phyloP scores from a whole-genome alignment of 2,329 filamentous ascomycete genomes.

The Fusarium sp. region DNA sequence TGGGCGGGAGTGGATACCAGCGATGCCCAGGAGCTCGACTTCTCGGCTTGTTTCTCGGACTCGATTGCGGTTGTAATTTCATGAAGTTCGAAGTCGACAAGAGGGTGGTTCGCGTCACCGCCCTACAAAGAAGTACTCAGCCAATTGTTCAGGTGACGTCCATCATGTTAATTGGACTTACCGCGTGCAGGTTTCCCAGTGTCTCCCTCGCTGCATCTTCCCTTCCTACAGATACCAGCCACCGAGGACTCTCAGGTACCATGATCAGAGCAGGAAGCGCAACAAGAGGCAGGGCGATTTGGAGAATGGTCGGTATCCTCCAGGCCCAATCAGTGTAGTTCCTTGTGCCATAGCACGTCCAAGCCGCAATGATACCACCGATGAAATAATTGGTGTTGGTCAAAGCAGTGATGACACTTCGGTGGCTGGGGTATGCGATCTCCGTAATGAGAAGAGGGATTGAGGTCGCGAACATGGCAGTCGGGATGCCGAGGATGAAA shows the following conservation, averaged over 20 bases:
- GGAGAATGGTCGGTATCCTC: not conserved
- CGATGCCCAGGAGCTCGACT: slow-evolving; percentile 5
- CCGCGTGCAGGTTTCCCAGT: not conserved
- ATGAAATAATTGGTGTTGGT: slow-evolving; percentile 16
- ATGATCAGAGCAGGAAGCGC: slow-evolving; percentile 6
- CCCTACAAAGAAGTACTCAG: not conserved
- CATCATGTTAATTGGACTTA: not conserved
- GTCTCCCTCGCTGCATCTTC: not conserved
- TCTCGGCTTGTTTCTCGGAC: slow-evolving; percentile 5
- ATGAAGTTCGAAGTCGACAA: slow-evolving; percentile 14
- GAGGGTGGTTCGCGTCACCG: slow-evolving; percentile 2
- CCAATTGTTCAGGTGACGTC: accelerated
- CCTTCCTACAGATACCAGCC: not conserved
- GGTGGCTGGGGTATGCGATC: not conserved
- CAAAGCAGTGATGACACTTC: slow-evolving; percentile 12
- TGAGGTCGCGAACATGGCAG: slow-evolving; percentile 11
- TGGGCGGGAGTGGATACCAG: slow-evolving; percentile 7
- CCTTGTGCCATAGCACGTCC: slow-evolving; percentile 7
- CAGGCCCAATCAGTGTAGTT: slow-evolving; percentile 15
- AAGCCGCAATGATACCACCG: slow-evolving; percentile 11
- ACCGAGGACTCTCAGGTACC: slow-evolving; percentile 6
- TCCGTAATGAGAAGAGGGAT: slow-evolving; percentile 6
- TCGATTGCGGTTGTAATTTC: slow-evolving; percentile 17
- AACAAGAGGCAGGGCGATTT: not conserved
- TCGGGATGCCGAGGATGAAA: slow-evolving; percentile 5